Conservation (phyloP, 2,329 filamentous ascomycete species). For the Colletotrichum simmondsii region DNA sequence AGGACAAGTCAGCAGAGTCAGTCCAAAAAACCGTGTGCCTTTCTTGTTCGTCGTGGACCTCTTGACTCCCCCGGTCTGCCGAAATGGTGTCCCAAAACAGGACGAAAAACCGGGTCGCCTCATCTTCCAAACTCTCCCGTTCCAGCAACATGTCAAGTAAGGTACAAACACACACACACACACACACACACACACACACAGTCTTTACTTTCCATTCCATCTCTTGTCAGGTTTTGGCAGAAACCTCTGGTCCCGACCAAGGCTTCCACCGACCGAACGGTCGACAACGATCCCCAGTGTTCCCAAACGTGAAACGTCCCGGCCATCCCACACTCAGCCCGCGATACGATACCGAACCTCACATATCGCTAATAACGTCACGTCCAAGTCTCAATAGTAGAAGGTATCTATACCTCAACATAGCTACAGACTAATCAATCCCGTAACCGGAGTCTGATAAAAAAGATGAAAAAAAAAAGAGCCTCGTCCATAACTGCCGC, state of each 20-base stretch:
- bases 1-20: not conserved
- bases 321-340: not conserved
- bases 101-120: constrained; percentile 3
- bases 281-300: constrained; percentile 6
- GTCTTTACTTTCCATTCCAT: not conserved
- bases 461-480: too few species aligned
- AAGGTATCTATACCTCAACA: not conserved
- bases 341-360: not conserved
- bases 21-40: not conserved
- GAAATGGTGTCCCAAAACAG: not conserved
- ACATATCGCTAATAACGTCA: constrained; percentile 19
- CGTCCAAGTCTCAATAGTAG: constrained; percentile 8
- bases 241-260: constrained; percentile 1
- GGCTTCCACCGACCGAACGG: constrained; percentile 1
- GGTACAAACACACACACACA: not conserved
- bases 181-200: not conserved
- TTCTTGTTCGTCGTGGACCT: not conserved
- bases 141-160: not conserved
- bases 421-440: too few species aligned
- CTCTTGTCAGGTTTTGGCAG: not conserved
- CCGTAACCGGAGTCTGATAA: too few species aligned
- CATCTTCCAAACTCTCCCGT: constrained; percentile 5
- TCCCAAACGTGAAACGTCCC: constrained; percentile 17
- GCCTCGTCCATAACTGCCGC: too few species aligned
- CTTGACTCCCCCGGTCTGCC: not conserved